A percentile compares a stretch with the other conserved stretches of the same genome.
Evolutionary conservation across 441 rosid genomes (phyloP).

Genomic region (Erodium trifolium): DNA sequence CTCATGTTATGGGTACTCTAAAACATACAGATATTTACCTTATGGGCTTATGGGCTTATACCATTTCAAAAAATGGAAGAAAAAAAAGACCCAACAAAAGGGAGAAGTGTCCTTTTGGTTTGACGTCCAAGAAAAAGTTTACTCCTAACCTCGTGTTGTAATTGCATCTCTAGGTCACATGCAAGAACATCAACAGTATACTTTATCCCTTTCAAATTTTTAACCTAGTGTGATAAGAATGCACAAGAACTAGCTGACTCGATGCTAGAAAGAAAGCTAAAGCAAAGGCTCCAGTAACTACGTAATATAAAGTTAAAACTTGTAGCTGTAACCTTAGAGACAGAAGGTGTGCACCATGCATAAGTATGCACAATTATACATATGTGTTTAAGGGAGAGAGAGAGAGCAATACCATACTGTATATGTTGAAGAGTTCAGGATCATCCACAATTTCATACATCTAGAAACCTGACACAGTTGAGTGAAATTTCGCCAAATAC

Average conservation of each 20-base stretch:
- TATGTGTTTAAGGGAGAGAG: not conserved
- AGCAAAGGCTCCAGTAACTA: not conserved
- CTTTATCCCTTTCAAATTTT: not conserved
- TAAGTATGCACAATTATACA: not conserved
- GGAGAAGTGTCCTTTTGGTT: conserved; percentile 1
- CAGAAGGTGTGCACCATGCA: not conserved
- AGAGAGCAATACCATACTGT: not conserved
- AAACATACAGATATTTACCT: not conserved
- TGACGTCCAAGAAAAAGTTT: not conserved
- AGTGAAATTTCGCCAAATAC: not conserved
- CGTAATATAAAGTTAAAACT: not conserved
- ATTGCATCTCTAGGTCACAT: not conserved
- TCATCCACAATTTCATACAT: not conserved
- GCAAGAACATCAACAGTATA: not conserved
- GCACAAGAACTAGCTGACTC: not conserved
- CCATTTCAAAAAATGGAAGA: not conserved
- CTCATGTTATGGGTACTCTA: conserved; percentile 21
- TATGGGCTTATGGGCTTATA: not conserved
- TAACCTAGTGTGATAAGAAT: not conserved
- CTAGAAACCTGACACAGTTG: not conserved
- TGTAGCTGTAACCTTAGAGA: not conserved
- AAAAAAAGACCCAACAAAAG: not conserved
- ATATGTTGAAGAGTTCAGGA: not conserved
- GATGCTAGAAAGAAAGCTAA: not conserved
- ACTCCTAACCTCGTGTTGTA: not conserved